Evolutionary conservation across 2,329 filamentous ascomycete genomes (phyloP).

Genomic region (Trichoderma gracile): DNA sequence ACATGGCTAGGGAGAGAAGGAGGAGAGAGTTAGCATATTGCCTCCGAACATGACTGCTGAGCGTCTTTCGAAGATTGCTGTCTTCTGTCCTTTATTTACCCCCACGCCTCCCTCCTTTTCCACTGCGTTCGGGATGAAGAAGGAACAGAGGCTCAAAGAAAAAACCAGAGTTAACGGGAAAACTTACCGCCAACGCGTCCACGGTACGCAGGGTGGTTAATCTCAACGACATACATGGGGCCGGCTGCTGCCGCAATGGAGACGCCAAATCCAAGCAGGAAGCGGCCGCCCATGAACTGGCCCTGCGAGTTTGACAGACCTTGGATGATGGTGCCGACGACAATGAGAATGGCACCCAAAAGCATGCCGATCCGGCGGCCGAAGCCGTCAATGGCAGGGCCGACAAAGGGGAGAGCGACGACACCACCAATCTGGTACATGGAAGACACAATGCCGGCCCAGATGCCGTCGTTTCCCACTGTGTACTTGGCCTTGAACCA

Average conservation of each 20-base stretch:
- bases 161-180: not conserved
- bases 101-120: too few species aligned
- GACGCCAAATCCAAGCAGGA: constrained; percentile 57
- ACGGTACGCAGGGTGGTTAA: constrained; percentile 49
- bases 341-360: constrained; percentile 46
- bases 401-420: constrained; percentile 50
- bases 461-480: constrained; percentile 47
- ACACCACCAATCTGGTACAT: constrained; percentile 56
- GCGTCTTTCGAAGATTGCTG: too few species aligned
- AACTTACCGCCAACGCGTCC: constrained; percentile 42
- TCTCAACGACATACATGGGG: constrained; percentile 46
- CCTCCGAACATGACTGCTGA: too few species aligned
- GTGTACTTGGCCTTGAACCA: constrained; percentile 44
- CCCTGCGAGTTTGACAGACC: constrained; percentile 41
- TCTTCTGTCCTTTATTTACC: too few species aligned
- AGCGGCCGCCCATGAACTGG: constrained; percentile 58
- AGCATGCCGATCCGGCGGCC: constrained; percentile 51
- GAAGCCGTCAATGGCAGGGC: constrained; percentile 50
- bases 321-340: constrained; percentile 51
- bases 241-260: constrained; percentile 41
- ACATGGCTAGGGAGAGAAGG: constrained; percentile 32
- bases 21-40: not conserved
- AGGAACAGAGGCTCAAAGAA: too few species aligned
- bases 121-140: too few species aligned
- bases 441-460: constrained; percentile 52